These are phyloP conservation scores for Peronospora belbahrii DNA, from an alignment of 352 stramenopile species.

Conservation along the genomic window DNA sequence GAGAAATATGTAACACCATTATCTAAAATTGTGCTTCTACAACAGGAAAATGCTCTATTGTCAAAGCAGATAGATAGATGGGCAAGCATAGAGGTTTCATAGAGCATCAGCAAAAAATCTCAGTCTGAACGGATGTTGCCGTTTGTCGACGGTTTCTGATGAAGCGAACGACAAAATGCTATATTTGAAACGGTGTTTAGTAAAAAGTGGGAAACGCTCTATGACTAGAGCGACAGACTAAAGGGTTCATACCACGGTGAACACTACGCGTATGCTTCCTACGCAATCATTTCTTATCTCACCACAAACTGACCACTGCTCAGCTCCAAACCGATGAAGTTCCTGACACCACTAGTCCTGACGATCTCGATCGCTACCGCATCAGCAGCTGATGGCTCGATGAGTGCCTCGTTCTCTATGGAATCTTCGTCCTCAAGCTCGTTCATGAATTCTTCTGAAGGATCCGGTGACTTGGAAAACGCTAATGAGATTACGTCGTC, in stretches of 20 bases:
- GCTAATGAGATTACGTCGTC: not conserved
- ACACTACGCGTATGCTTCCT: no score
- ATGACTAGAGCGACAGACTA: not conserved
- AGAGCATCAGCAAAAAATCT: not conserved
- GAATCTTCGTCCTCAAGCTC: slow-evolving; percentile 1
- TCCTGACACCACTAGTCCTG: slow-evolving; percentile 24
- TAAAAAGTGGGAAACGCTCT: no score
- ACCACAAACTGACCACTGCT: not conserved
- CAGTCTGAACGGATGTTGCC: not conserved
- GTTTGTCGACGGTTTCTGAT: slow-evolving; percentile 4
- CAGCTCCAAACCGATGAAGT: slow-evolving; percentile 24
- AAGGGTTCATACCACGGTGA: no score
- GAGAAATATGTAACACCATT: not conserved
- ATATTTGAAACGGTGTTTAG: no score
- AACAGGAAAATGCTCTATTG: no score
- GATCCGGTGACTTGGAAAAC: slow-evolving; percentile 1
- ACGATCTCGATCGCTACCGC: slow-evolving; percentile 15
- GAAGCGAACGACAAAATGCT: no score
- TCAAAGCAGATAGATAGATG: not conserved
- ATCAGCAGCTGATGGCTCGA: slow-evolving; percentile 5
- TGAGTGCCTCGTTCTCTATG: slow-evolving; percentile 1
- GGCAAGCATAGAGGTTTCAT: not conserved
- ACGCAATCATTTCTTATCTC: slow-evolving; percentile 20
- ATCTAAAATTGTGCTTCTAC: not conserved
- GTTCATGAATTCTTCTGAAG: slow-evolving; percentile 2